Percentiles rank a stretch among this genome's conserved stretches.
phyloP scores from a whole-genome alignment of 768 basidiomycete species.

The Pulveroboletus sp. region DNA sequence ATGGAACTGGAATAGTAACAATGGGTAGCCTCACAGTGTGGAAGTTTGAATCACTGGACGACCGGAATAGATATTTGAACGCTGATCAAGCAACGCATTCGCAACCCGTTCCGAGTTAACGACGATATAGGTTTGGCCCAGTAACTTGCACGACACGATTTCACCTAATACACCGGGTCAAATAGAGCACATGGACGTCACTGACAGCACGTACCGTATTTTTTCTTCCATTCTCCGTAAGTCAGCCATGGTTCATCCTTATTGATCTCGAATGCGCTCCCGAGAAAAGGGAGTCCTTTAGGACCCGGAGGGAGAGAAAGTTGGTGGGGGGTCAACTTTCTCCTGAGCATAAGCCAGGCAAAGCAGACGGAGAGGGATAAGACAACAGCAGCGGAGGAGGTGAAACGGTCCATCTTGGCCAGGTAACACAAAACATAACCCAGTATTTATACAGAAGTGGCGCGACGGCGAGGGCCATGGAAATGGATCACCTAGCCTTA shows the following conservation, averaged over 20 bases:
- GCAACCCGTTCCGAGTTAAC: slow-evolving; percentile 24
- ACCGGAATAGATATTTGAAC: slow-evolving; percentile 23
- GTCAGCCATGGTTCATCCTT: slow-evolving; percentile 30
- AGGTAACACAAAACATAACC: background rate
- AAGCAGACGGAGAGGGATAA: slow-evolving; percentile 2
- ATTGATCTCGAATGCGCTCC: slow-evolving; percentile 25
- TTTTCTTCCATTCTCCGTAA: slow-evolving; percentile 29
- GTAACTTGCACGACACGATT: slow-evolving; percentile 17
- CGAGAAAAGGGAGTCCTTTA: slow-evolving; percentile 25
- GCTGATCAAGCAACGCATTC: slow-evolving; percentile 23
- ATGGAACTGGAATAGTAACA: background rate
- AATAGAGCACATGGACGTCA: background rate
- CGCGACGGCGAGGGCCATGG: too few species aligned
- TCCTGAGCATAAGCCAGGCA: background rate
- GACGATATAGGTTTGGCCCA: slow-evolving; percentile 23
- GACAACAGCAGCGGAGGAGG: background rate
- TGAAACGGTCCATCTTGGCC: slow-evolving; percentile 5
- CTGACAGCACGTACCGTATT: slow-evolving; percentile 26
- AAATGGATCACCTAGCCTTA: too few species aligned
- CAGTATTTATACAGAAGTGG: background rate
- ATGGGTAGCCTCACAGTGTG: background rate
- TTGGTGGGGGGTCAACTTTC: slow-evolving; percentile 10
- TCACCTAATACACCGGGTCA: slow-evolving; percentile 11
- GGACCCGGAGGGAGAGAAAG: slow-evolving; percentile 31
- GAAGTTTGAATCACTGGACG: slow-evolving; percentile 11